Evolutionary conservation across 106 monocot genomes (phyloP).

Genomic region (Alisma plantagoaquatica): DNA sequence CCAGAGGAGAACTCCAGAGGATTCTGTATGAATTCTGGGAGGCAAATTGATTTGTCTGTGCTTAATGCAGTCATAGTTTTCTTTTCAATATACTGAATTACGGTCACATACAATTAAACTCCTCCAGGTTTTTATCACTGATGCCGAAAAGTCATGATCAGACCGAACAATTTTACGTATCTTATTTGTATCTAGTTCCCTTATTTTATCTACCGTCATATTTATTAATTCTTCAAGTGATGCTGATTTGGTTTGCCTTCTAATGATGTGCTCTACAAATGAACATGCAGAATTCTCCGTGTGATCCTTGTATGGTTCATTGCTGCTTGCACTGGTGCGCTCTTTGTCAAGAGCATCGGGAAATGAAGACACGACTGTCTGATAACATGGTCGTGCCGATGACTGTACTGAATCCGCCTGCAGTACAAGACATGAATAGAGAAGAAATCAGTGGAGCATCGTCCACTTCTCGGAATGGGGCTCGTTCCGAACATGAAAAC

Average conservation of each 20-base stretch:
- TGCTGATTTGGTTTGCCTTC: not conserved
- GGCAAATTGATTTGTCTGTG: no score
- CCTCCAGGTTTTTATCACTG: no score
- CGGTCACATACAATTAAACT: no score
- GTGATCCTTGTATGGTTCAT: conserved; percentile 87
- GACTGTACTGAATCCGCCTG: conserved; percentile 75
- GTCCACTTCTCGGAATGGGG: conserved; percentile 15
- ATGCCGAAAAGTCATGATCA: not conserved
- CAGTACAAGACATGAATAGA: conserved; percentile 68
- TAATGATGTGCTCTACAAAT: no score
- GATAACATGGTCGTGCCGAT: conserved; percentile 50
- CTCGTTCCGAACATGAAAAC: conserved; percentile 13
- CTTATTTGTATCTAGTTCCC: not conserved
- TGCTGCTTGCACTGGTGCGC: conserved; percentile 98
- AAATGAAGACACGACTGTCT: conserved; percentile 76
- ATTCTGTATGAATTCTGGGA: no score
- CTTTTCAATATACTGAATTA: no score
- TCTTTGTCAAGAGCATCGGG: conserved; percentile 84
- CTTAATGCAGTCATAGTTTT: no score
- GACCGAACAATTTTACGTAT: not conserved
- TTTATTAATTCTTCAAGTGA: not conserved
- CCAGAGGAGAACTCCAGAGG: no score
- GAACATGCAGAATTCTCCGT: conserved; percentile 76
- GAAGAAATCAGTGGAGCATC: conserved; percentile 19
- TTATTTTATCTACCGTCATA: not conserved